These are phyloP conservation scores for Rhynchospora breviuscula DNA, from an alignment of 176 grass and related monocot species.

Conservation along the genomic window DNA sequence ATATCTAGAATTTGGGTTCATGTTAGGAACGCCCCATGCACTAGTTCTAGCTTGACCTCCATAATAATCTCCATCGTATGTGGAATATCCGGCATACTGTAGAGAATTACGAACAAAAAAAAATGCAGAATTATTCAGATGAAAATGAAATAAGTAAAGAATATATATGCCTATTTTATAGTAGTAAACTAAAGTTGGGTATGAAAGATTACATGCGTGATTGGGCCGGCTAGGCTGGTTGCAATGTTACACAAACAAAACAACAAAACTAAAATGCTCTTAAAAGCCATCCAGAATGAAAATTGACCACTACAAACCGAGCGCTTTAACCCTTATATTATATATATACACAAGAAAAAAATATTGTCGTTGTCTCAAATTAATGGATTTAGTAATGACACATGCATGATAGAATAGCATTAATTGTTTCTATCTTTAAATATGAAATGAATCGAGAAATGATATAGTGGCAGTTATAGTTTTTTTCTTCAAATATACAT, in stretches of 20 bases:
- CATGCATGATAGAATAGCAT: too few species aligned
- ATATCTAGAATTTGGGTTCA: not conserved
- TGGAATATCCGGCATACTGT: not conserved
- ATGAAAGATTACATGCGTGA: not conserved
- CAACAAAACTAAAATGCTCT: not conserved
- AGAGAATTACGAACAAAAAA: not conserved
- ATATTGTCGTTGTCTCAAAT: too few species aligned
- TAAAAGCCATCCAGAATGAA: not conserved
- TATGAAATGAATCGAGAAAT: too few species aligned
- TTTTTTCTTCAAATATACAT: too few species aligned
- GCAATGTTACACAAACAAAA: not conserved
- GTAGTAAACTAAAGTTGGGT: not conserved
- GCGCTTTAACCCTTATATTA: not conserved
- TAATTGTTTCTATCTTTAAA: too few species aligned
- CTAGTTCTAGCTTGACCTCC: not conserved
- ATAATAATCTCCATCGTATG: not conserved
- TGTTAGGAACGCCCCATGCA: not conserved
- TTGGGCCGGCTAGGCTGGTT: not conserved
- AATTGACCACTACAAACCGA: not conserved
- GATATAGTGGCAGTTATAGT: too few species aligned
- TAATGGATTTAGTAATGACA: too few species aligned
- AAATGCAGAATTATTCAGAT: not conserved
- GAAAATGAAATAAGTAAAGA: not conserved
- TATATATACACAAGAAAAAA: too few species aligned
- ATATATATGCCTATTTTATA: not conserved